phyloP scores from a whole-genome alignment of 2,329 filamentous ascomycete genomes.

The Ophiostoma australiae region DNA sequence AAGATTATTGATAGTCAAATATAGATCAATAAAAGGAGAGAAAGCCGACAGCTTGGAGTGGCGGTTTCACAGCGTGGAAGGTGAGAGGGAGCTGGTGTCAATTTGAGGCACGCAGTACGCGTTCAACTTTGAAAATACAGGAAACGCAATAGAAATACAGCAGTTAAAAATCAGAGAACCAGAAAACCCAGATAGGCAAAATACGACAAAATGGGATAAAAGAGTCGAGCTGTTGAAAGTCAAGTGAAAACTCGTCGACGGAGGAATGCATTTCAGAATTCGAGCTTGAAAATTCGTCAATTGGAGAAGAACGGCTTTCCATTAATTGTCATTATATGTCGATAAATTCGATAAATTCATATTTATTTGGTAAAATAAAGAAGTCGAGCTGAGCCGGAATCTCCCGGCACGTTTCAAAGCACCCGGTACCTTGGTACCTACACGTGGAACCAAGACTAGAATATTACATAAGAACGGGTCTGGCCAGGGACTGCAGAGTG shows the following conservation, averaged over 20 bases:
- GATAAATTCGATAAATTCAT: too few relatives aligned
- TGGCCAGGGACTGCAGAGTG: neutral
- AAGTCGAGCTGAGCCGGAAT: conserved; percentile 18
- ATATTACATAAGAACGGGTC: neutral
- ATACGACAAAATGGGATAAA: conserved; percentile 8
- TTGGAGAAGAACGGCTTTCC: neutral
- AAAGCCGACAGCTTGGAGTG: neutral
- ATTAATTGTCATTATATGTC: too few relatives aligned
- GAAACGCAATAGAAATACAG: neutral
- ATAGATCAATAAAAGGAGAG: neutral
- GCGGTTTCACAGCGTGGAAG: neutral
- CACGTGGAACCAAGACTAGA: conserved; percentile 21
- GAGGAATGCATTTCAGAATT: neutral
- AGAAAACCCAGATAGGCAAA: neutral
- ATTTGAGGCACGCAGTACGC: neutral
- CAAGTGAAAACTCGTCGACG: neutral
- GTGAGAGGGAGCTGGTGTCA: neutral
- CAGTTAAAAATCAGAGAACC: neutral
- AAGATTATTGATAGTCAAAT: too few relatives aligned
- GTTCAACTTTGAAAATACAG: neutral
- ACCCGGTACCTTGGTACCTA: conserved; percentile 20
- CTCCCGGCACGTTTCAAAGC: conserved; percentile 23
- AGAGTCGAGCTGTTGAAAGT: neutral
- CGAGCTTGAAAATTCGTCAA: neutral
- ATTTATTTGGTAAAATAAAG: neutral